Evolutionary conservation across 2,329 filamentous ascomycete genomes (phyloP).

Genomic region (Stagonosporopsis rhizophila): DNA sequence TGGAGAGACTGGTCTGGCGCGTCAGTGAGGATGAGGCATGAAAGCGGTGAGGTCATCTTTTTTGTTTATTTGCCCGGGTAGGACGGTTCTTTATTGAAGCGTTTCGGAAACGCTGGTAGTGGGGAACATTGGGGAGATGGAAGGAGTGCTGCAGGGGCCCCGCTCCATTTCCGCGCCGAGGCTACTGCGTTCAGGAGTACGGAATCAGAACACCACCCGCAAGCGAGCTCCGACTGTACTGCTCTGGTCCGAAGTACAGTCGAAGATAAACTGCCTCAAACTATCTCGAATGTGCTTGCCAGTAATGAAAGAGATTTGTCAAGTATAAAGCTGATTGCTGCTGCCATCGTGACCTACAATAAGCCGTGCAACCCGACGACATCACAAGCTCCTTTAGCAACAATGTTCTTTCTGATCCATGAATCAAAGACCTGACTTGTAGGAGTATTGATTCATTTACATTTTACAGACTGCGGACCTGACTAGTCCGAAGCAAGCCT

Average conservation of each 20-base stretch:
- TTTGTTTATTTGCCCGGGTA: neutral
- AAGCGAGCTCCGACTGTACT: neutral
- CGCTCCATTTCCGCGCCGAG: slow-evolving; percentile 1
- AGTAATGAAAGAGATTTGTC: neutral
- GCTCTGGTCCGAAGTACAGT: neutral
- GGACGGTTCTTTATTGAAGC: slow-evolving; percentile 6
- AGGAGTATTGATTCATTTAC: neutral
- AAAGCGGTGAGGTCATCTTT: slow-evolving; percentile 8
- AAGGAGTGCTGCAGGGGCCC: slow-evolving; percentile 17
- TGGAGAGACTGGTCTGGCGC: slow-evolving; percentile 54
- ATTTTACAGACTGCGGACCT: neutral
- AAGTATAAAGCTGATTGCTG: neutral
- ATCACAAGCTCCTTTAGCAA: neutral
- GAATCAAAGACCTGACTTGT: neutral
- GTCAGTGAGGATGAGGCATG: slow-evolving; percentile 33
- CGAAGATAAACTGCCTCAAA: slow-evolving; percentile 8
- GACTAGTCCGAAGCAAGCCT: neutral
- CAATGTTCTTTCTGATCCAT: neutral
- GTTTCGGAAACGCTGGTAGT: slow-evolving; percentile 14
- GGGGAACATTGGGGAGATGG: slow-evolving; percentile 4
- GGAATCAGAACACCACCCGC: neutral
- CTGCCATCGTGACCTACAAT: neutral
- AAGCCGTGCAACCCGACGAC: neutral
- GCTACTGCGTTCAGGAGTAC: neutral
- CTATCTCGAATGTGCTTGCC: slow-evolving; percentile 11